Conservation (phyloP, 306 rosid genomes). For the Canavalia ensiformis region DNA sequence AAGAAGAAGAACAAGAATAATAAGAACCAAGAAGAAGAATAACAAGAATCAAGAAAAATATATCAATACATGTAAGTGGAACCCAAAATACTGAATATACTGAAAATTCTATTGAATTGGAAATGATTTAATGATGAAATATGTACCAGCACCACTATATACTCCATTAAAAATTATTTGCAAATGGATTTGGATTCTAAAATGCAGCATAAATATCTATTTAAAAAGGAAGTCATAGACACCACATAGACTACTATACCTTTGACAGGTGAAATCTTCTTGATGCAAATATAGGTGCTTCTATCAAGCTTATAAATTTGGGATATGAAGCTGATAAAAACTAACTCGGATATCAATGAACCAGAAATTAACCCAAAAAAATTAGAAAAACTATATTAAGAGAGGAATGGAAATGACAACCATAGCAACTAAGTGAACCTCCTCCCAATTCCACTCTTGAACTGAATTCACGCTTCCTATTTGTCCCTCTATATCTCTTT, state of each 20-base stretch:
- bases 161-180: constrained; percentile 42
- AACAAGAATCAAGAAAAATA: too few relatives aligned
- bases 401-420: neutral
- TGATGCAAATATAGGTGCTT: constrained; percentile 47
- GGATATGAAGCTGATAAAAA: constrained; percentile 54
- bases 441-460: neutral
- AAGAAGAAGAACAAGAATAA: constrained; percentile 30
- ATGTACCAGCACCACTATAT: too few relatives aligned
- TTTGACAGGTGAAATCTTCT: constrained; percentile 36
- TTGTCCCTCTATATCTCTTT: neutral
- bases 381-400: neutral
- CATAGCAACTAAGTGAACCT: neutral
- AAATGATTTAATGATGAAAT: constrained; percentile 48
- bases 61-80: too few relatives aligned
- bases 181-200: constrained; percentile 46
- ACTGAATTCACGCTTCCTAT: neutral
- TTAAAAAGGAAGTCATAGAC: constrained; percentile 39
- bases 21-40: too few relatives aligned
- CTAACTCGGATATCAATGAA: neutral
- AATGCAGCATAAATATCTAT: constrained; percentile 40
- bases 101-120: too few relatives aligned
- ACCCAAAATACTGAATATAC: too few relatives aligned
- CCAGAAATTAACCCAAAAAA: neutral
- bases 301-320: constrained; percentile 62
- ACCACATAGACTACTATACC: constrained; percentile 33